These are phyloP conservation scores for Capronia epimyces DNA, from an alignment of 2,329 filamentous ascomycete species.

Conservation along the genomic window DNA sequence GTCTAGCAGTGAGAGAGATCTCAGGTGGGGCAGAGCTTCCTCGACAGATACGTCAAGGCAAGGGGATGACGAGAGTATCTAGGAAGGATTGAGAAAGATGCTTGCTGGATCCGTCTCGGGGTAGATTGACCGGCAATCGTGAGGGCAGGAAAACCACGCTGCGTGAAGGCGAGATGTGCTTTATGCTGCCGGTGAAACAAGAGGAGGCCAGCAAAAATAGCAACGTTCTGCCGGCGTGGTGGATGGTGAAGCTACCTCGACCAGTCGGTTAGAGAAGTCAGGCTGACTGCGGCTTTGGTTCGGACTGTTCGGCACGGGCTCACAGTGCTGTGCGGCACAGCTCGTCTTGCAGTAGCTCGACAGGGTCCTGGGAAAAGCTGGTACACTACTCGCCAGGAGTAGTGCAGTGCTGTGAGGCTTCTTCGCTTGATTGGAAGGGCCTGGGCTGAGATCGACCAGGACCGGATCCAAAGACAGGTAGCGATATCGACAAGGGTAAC, in stretches of 20 bases:
- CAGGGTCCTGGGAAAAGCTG: background rate
- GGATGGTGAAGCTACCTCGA: no score
- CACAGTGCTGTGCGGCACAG: background rate
- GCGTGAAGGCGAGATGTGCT: background rate
- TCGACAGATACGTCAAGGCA: slow-evolving; percentile 21
- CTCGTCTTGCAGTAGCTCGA: background rate
- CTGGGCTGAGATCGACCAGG: slow-evolving; percentile 1
- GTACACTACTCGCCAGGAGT: slow-evolving; percentile 16
- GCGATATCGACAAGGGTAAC: slow-evolving; percentile 13
- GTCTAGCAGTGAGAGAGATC: background rate
- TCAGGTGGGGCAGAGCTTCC: slow-evolving; percentile 22
- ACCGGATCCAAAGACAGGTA: background rate
- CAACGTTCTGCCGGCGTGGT: no score
- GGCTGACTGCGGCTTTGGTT: no score
- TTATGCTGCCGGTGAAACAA: slow-evolving; percentile 15
- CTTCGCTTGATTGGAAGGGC: slow-evolving; percentile 8
- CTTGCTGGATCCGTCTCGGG: slow-evolving; percentile 7
- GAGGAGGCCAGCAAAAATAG: slow-evolving; percentile 1
- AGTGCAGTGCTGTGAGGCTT: slow-evolving; percentile 3
- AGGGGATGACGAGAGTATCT: slow-evolving; percentile 10
- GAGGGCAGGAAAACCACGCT: background rate
- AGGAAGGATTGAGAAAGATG: slow-evolving; percentile 26
- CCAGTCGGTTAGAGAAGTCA: no score
- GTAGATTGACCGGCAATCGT: slow-evolving; percentile 28
- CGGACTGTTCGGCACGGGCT: background rate